A percentile compares a stretch with the other conserved stretches of the same genome.
phyloP scores from a whole-genome alignment of 345 rosid species.

The Salix dunnii region DNA sequence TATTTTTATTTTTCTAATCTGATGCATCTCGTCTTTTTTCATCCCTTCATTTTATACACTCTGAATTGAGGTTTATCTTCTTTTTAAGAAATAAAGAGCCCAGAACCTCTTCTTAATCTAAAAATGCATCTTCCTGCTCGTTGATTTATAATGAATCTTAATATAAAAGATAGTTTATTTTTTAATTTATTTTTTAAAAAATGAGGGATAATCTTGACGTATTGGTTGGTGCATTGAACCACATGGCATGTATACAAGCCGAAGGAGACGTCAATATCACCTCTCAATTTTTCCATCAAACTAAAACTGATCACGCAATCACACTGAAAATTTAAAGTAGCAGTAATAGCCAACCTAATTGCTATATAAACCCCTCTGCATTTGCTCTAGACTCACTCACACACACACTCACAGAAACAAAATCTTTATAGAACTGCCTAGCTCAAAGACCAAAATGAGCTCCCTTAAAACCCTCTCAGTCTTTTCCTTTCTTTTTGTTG shows the following conservation, averaged over 20 bases:
- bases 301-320: background rate
- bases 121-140: too few relatives aligned
- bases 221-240: background rate
- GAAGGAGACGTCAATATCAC: background rate
- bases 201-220: too few relatives aligned
- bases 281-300: background rate
- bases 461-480: background rate
- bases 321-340: background rate
- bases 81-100: too few relatives aligned
- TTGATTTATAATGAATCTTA: too few relatives aligned
- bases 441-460: background rate
- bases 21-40: too few relatives aligned
- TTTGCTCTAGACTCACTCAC: background rate
- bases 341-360: background rate
- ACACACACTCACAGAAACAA: background rate
- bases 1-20: too few relatives aligned
- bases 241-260: background rate
- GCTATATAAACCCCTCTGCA: background rate
- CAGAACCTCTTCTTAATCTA: too few relatives aligned
- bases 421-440: background rate
- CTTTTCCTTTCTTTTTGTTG: conserved; percentile 6
- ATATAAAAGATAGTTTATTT: too few relatives aligned
- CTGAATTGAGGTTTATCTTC: too few relatives aligned
- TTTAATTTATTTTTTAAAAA: too few relatives aligned
- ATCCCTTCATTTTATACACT: too few relatives aligned